These are phyloP conservation scores for Hirsutella minnesotensis DNA, from an alignment of 2,329 filamentous ascomycete species.

Conservation along the genomic window DNA sequence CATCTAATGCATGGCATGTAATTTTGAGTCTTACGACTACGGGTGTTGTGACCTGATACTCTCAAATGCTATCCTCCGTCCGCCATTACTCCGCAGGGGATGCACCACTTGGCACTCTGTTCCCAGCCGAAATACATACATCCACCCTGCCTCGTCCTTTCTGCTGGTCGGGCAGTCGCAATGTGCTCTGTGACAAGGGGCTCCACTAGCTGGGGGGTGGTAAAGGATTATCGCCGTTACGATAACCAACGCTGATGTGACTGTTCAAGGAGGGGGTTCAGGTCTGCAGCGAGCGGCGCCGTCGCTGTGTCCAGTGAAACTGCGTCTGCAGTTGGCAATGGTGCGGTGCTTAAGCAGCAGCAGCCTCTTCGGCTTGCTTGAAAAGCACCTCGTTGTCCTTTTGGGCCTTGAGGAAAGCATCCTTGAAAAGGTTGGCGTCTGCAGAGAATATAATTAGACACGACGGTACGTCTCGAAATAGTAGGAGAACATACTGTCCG, in stretches of 20 bases:
- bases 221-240: conserved; percentile 5
- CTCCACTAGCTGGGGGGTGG: conserved; percentile 1
- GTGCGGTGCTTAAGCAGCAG: conserved; percentile 11
- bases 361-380: conserved; percentile 28
- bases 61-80: conserved; percentile 6
- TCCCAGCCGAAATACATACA: conserved; percentile 3
- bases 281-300: conserved; percentile 1
- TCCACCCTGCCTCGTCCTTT: conserved; percentile 1
- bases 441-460: conserved; percentile 5
- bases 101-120: conserved; percentile 4
- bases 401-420: conserved; percentile 92
- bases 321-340: background rate
- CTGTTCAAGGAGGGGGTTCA: conserved; percentile 5
- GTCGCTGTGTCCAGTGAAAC: conserved; percentile 2
- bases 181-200: conserved; percentile 1
- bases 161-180: conserved; percentile 1
- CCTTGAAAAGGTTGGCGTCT: conserved; percentile 98
- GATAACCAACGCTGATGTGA: conserved; percentile 10
- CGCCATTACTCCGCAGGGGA: conserved; percentile 3
- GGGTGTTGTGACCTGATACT: conserved; percentile 9
- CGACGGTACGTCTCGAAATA: background rate
- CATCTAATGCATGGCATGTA: background rate
- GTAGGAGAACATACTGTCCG: conserved; percentile 63
- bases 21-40: conserved; percentile 4
- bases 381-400: conserved; percentile 90